phyloP scores from a whole-genome alignment of 108 stramenopile genomes.

The Poteriospumella lacustris region DNA sequence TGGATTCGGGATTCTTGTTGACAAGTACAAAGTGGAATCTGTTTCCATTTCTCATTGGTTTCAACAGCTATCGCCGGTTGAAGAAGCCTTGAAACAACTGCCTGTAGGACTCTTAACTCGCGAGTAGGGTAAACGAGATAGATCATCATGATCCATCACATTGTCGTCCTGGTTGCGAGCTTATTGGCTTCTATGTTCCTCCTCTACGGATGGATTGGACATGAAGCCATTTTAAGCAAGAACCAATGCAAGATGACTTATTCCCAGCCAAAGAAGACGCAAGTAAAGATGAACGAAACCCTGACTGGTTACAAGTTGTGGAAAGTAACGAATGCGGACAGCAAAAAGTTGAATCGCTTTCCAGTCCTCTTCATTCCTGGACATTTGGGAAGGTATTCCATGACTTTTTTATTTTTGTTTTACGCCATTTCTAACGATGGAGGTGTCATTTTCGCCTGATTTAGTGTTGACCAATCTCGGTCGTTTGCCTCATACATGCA shows the following conservation, averaged over 20 bases:
- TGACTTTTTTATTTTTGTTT: slow-evolving; percentile 17
- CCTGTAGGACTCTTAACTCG: no score
- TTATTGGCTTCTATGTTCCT: neutral
- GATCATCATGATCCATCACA: no score
- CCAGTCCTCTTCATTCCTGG: slow-evolving; percentile 25
- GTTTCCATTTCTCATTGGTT: no score
- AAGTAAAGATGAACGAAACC: neutral
- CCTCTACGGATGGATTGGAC: neutral
- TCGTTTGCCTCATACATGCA: slow-evolving; percentile 1
- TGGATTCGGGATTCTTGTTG: no score
- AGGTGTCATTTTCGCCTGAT: no score
- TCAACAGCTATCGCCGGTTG: no score
- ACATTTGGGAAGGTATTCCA: slow-evolving; percentile 1
- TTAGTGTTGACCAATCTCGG: neutral
- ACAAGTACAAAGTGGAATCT: no score
- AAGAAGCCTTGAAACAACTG: no score
- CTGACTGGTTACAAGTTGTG: neutral
- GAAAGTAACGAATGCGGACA: neutral
- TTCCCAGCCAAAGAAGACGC: neutral
- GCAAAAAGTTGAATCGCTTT: neutral
- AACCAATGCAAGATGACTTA: slow-evolving; percentile 18
- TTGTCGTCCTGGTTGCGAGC: neutral
- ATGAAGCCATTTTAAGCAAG: neutral
- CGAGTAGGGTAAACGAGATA: no score
- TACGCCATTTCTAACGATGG: no score